Evolutionary conservation across 495 filamentous ascomycete species (phyloP).

Genomic region (Lepidopterella palustris): DNA sequence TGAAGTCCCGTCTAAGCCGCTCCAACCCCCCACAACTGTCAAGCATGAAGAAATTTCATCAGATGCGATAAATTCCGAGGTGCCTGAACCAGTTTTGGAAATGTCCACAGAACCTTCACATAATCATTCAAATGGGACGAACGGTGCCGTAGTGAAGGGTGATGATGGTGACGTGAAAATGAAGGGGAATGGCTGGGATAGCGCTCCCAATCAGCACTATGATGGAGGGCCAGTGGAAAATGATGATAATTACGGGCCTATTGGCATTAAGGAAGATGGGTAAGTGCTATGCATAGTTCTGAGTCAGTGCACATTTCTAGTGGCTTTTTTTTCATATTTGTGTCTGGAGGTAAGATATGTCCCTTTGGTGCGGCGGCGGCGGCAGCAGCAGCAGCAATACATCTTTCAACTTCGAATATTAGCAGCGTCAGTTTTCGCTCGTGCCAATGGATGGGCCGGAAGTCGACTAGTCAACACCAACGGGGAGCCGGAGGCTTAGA

Average conservation of each 20-base stretch:
- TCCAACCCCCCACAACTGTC: constrained; percentile 19
- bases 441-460: not conserved
- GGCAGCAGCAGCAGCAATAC: not conserved
- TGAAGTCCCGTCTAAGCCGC: constrained; percentile 44
- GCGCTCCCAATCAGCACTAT: constrained; percentile 29
- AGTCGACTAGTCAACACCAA: not conserved
- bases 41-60: not conserved
- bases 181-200: constrained; percentile 35
- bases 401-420: not conserved
- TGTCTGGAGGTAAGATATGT: not conserved
- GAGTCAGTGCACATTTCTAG: not conserved
- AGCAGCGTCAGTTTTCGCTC: not conserved
- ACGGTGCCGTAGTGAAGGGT: not conserved
- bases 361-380: not conserved
- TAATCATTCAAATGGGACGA: not conserved
- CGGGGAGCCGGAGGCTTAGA: no score
- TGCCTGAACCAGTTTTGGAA: constrained; percentile 7
- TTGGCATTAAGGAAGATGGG: constrained; percentile 95
- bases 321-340: not conserved
- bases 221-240: constrained; percentile 35
- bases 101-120: not conserved
- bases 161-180: constrained; percentile 36
- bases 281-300: constrained; percentile 52
- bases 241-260: constrained; percentile 41
- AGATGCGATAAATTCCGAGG: constrained; percentile 1